These are phyloP conservation scores for Mucor ambiguus DNA, from an alignment of 371 early-diverging fungal species.

Conservation along the genomic window DNA sequence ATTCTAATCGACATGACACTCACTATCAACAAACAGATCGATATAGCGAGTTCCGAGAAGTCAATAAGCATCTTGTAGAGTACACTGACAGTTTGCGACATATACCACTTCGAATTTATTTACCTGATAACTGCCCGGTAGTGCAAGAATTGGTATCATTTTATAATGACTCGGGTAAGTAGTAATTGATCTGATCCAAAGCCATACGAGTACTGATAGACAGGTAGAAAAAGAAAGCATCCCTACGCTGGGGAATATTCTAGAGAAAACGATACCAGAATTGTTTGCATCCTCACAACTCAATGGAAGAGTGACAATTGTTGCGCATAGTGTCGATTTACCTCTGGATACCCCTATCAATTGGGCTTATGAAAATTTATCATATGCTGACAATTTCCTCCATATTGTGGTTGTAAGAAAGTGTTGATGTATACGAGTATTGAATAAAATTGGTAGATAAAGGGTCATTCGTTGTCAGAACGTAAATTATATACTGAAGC, in stretches of 20 bases:
- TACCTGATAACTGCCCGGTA: constrained; percentile 62
- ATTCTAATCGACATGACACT: neutral
- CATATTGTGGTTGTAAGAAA: constrained; percentile 58
- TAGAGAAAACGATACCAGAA: constrained; percentile 26
- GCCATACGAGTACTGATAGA: neutral
- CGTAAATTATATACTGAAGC: too few species aligned
- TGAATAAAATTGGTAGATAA: too few species aligned
- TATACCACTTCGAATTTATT: constrained; percentile 62
- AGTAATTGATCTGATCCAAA: neutral
- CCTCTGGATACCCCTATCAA: constrained; percentile 63
- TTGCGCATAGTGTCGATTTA: constrained; percentile 62
- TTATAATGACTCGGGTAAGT: constrained; percentile 30
- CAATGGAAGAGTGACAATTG: constrained; percentile 7
- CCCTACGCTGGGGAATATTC: constrained; percentile 19
- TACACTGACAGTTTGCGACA: constrained; percentile 46
- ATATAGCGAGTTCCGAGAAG: constrained; percentile 65
- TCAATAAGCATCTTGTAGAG: constrained; percentile 59
- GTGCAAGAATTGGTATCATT: constrained; percentile 62
- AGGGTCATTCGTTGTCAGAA: too few species aligned
- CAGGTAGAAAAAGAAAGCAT: constrained; percentile 19
- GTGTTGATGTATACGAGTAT: neutral
- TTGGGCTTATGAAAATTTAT: constrained; percentile 68
- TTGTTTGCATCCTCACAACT: constrained; percentile 16
- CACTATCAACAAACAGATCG: constrained; percentile 32
- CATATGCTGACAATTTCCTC: constrained; percentile 75